These are phyloP conservation scores for Diaporthe citrichinensis DNA, from an alignment of 2,329 filamentous ascomycete genomes.

Conservation along the genomic window DNA sequence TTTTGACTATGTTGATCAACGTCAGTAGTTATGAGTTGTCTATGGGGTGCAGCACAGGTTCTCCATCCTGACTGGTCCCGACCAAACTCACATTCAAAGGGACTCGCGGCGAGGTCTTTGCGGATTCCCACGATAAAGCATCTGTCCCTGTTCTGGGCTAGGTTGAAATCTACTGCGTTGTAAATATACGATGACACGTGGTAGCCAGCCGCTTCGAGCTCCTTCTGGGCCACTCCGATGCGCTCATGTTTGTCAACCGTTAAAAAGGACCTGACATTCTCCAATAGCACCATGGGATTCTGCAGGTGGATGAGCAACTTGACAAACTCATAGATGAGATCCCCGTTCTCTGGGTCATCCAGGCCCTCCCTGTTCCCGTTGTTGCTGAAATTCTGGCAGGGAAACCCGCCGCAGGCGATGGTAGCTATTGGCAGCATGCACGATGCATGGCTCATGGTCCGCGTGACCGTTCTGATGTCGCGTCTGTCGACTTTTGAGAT, in stretches of 20 bases:
- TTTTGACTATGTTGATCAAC: not conserved
- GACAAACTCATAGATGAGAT: not conserved
- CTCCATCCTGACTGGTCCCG: too few relatives aligned
- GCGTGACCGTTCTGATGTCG: not conserved
- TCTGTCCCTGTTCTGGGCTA: slow-evolving; percentile 1
- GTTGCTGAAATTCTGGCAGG: not conserved
- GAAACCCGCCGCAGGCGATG: not conserved
- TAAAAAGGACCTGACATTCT: not conserved
- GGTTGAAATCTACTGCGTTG: not conserved
- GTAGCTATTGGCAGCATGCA: not conserved
- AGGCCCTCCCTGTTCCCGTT: not conserved
- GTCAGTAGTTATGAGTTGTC: not conserved
- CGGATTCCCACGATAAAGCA: slow-evolving; percentile 9
- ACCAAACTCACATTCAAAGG: not conserved
- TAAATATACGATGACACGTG: not conserved
- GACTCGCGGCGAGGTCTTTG: not conserved
- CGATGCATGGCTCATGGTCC: not conserved
- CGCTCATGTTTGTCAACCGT: not conserved
- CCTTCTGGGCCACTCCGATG: not conserved
- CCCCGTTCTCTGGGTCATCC: not conserved
- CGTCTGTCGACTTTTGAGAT: slow-evolving; percentile 1
- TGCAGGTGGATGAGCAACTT: not conserved
- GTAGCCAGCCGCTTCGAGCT: slow-evolving; percentile 2
- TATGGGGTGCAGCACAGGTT: not conserved
- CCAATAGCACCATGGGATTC: not conserved